Percentiles rank a stretch among this genome's conserved stretches.
Conservation (phyloP, 2,329 filamentous ascomycete species). For the Sporothrix protearum region DNA sequence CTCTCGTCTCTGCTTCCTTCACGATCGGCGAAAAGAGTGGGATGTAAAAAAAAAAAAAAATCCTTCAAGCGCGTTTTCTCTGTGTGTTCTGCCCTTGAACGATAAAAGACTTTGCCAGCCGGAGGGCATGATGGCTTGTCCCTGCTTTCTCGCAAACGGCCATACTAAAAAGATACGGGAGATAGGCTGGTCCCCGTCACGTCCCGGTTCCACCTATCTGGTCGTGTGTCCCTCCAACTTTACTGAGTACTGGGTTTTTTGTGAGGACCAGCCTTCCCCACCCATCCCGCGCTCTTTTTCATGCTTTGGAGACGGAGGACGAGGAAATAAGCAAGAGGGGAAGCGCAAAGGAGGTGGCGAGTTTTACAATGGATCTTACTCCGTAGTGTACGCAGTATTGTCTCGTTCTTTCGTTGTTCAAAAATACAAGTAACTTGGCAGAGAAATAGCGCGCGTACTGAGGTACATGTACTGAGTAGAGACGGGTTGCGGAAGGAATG, state of each 20-base stretch:
- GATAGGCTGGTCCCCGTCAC: not conserved
- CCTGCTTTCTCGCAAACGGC: not conserved
- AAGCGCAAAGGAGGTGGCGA: not conserved
- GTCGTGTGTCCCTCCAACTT: slow-evolving; percentile 6
- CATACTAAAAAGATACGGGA: slow-evolving; percentile 8
- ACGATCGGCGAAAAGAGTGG: not conserved
- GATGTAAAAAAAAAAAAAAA: too few species aligned
- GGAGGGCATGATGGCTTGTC: not conserved
- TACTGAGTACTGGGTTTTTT: not conserved
- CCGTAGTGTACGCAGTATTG: too few species aligned
- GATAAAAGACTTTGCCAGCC: not conserved
- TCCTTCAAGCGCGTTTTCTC: not conserved
- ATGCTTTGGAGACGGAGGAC: not conserved
- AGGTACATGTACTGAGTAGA: not conserved
- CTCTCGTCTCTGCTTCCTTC: not conserved
- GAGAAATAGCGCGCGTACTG: not conserved
- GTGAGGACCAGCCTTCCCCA: not conserved
- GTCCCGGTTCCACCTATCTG: not conserved
- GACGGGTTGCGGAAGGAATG: not conserved
- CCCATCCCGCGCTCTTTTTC: slow-evolving; percentile 10
- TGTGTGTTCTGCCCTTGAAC: not conserved
- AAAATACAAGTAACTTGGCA: not conserved
- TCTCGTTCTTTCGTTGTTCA: not conserved
- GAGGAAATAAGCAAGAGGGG: not conserved
- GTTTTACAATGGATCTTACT: not conserved